Evolutionary conservation across 345 rosid species (phyloP), one percentile per base, ranked within the genome.

Genomic region (Linum trigynum): DNA sequence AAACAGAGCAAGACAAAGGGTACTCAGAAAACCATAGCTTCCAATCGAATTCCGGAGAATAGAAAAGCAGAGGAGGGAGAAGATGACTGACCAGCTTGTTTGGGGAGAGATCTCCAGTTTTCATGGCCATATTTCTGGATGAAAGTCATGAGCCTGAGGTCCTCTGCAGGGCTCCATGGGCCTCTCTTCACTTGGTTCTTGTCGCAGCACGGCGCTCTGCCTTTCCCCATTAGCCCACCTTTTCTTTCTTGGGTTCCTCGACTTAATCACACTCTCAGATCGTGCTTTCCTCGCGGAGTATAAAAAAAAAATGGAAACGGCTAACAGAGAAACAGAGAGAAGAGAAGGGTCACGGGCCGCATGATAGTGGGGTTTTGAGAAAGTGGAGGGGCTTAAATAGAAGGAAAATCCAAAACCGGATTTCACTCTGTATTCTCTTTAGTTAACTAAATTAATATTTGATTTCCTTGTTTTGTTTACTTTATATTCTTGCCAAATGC

Each of bases 71-170:
- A 39, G 62, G 42, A 60, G 12, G 14, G 57, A 57, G 58, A 43
- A 41, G 6, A 48, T 14, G 55, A 68, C 70, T 64, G 7, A 91
- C 98, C 97, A 55, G 98, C 97, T 75, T 80, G 88, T 67, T 81
- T 89, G 14, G 98, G 98, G 55, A 92, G 91, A 71, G 96, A 79
- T 65, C 98, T 83, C 98, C 98, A 92, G 59, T 92, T 92, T 1
- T 80, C 84, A 71, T 92, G 98, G 37, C 98, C 98, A 74, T 86
- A 75, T 63, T 81, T 84, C 74, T 86, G 94, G 68, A 92, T 83
- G 57, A 86, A 89, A 71, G 90, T 63, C 75, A 85, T 78, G 67
- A 92, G 98, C 70, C 76, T 85, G 62, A 86, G 66, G 77, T 92
- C 98, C 74, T 92, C 98, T 3, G 80, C 82, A 55, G 96, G 87